Base-by-base conservation (phyloP, 2,329 filamentous ascomycete genomes). In the Apiospora sp. region DNA sequence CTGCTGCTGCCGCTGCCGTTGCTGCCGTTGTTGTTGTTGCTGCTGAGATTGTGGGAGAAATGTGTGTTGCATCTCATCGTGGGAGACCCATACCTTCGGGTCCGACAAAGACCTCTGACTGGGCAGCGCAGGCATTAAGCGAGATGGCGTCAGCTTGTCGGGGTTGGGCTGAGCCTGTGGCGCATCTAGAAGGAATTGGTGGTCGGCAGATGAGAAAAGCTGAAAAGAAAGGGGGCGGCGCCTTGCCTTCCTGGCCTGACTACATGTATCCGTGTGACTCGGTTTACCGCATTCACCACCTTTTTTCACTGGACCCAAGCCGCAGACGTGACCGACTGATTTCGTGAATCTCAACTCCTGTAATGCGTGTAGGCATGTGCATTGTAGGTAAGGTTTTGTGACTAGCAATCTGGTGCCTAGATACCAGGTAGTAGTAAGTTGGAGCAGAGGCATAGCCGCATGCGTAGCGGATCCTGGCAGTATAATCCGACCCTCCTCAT, bases 131-230 rank as follows among this genome's bases (percentile, higher is more conserved):
- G 34, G 58, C 58, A 64, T 22, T 41, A 64, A 64, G 58, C 58
- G 58, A 64, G 19, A 64, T 64, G 58, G 58, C 34, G 58, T 64
- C 58, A 41, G 58, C n/a, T 41, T 41, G 37, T 14, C 58, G 41
- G 34, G 58, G 34, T 22, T 64, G 58, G 58, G 58, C 58, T 64
- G 30, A 64, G 30, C 58, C 41, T 41, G 58, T 41, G 58, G 58
- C 58, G 58, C 58, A 41, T 41, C 58, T 64, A 64, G 58, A 64
- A 41, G 58, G 58, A 64, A 64, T 64, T 37, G 19, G 30, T 12
- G 30, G 19, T 41, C 58, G 58, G 58, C 58, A 64, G 58, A 49
- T 64, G 19, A 37, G 27, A n/a, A 34, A 41, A 64, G 58, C 58
- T 64, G 58, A 64, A 64, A 64, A 64, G 5, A 30, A 64, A 41